Base-by-base conservation (phyloP, 2,329 filamentous ascomycete genomes). In the Karstenula rhodostoma region DNA sequence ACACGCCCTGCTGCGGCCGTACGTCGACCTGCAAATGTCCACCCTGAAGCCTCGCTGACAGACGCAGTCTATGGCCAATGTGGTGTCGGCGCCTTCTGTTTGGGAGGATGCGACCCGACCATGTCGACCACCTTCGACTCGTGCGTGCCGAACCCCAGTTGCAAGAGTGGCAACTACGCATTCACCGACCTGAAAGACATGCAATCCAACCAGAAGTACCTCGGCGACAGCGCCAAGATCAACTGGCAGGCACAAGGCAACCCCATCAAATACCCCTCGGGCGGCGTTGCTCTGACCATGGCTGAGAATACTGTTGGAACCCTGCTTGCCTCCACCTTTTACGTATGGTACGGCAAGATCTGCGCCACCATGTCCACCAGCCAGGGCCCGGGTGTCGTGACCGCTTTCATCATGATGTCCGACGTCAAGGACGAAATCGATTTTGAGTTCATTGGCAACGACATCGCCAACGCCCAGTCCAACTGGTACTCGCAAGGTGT, bases 381-480 rank as follows among this genome's bases (percentile, higher is more conserved):
- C 66, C 89, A 91, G 72, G 94, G 93, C 59, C 81, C 84, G 48
- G 95, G 95, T 84, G 95, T 99, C 23, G 91, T 99, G n/a, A 96
- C 93, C 1, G 94, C 93, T 32, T 99, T 99, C 77, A 99, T 99
- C 77, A 84, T 98, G 74, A 88, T 97, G 79, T 94, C 91, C 37
- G 94, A 98, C 73, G 91, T 96, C 73, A 96, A 97, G 85, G 95
- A 99, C 74, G 95, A 99, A 80, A 97, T 99, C 72, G 95, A 99
- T 81, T 98, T 93, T 77, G 95, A 99, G 78, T 98, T 91, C 77
- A 86, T 99, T 57, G 95, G 95, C 67, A 86, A 86, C 47, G 92
- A 97, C 73, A 83, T 96, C 63, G 74, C 83, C 49, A 86, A 85
- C 64, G 92, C 90, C 19, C 94, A 99, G 83, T 95, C 93, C 76